These are phyloP conservation scores for Calonectria pseudoturangicola DNA, from an alignment of 2,329 filamentous ascomycete species.

Conservation along the genomic window DNA sequence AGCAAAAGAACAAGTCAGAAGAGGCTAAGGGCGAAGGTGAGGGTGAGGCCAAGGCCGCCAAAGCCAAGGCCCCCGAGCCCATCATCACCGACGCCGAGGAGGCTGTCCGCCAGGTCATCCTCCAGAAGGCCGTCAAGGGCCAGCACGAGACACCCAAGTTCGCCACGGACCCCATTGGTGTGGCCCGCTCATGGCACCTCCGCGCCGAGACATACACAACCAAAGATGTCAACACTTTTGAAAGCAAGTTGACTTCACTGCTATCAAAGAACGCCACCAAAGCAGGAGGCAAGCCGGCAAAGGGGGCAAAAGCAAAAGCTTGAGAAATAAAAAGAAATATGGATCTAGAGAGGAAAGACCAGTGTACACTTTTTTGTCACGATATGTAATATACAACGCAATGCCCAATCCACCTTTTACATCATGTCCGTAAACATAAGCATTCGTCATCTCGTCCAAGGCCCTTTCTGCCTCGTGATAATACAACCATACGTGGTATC, in stretches of 20 bases:
- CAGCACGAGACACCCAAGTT: conserved; percentile 61
- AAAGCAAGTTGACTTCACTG: conserved; percentile 62
- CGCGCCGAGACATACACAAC: conserved; percentile 61
- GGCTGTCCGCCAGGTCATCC: conserved; percentile 57
- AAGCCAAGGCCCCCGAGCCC: conserved; percentile 42
- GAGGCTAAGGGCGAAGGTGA: conserved; percentile 44
- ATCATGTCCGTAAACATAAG: conserved; percentile 8
- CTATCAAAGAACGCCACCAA: conserved; percentile 47
- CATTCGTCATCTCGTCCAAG: background rate
- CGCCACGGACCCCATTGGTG: conserved; percentile 57
- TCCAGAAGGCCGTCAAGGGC: conserved; percentile 59
- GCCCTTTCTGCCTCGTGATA: background rate
- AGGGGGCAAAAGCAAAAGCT: conserved; percentile 52
- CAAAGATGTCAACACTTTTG: conserved; percentile 60
- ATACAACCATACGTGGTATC: conserved; percentile 16
- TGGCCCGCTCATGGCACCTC: conserved; percentile 62
- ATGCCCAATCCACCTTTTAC: conserved; percentile 46
- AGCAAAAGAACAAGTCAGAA: conserved; percentile 51
- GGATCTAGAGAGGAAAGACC: conserved; percentile 46
- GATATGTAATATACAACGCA: conserved; percentile 56
- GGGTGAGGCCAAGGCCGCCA: conserved; percentile 31
- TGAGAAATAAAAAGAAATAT: conserved; percentile 37
- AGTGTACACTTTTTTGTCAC: conserved; percentile 54
- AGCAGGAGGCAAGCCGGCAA: conserved; percentile 45
- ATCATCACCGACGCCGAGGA: conserved; percentile 60